phyloP scores from a whole-genome alignment of 345 rosid species.

The Euphorbia pulcherrima region DNA sequence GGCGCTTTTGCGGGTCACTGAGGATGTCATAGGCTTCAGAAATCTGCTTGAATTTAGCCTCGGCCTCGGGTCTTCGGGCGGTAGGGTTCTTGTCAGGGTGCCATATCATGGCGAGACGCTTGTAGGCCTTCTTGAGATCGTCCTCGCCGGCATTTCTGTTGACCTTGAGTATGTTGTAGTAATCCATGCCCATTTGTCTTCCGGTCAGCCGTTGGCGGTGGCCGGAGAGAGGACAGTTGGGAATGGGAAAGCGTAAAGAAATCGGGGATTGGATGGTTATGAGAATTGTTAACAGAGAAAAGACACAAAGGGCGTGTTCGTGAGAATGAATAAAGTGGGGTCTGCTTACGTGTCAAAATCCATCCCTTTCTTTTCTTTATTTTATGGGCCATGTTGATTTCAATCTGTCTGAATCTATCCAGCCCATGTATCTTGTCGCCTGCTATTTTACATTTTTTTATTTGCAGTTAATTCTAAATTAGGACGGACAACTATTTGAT shows the following conservation, averaged over 20 bases:
- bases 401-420: not conserved
- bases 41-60: conserved; percentile 85
- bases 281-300: not conserved
- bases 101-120: conserved; percentile 93
- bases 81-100: conserved; percentile 95
- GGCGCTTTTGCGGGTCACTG: conserved; percentile 72
- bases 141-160: conserved; percentile 82
- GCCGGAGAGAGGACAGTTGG: conserved; percentile 12
- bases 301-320: not conserved
- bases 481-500: too few species aligned
- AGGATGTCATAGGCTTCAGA: conserved; percentile 78
- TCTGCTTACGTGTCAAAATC: not conserved
- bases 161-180: conserved; percentile 87
- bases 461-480: too few species aligned
- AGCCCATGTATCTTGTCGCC: not conserved
- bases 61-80: conserved; percentile 57
- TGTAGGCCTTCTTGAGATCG: conserved; percentile 82
- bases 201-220: not conserved
- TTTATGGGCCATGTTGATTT: not conserved
- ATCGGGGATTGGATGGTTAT: conserved; percentile 27
- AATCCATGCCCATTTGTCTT: conserved; percentile 69
- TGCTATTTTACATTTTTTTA: too few species aligned
- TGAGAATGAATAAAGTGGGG: not conserved
- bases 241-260: conserved; percentile 15
- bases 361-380: not conserved